A percentile compares a stretch with the other conserved stretches of the same genome.
Conservation (phyloP, 495 filamentous ascomycete species). For the Penicillium angulare region DNA sequence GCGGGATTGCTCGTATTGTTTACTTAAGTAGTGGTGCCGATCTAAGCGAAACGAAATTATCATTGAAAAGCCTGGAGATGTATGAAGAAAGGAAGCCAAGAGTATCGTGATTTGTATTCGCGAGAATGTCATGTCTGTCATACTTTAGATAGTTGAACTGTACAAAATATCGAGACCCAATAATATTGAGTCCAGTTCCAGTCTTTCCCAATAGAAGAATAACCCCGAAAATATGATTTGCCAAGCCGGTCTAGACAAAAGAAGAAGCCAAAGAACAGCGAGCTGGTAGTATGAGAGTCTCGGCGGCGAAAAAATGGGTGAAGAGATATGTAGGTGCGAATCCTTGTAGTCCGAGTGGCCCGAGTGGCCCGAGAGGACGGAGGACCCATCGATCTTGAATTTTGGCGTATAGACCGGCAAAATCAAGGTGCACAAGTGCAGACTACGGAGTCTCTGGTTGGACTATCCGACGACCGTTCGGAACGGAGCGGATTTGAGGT, state of each 20-base stretch:
- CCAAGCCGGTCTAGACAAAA: slow-evolving; percentile 9
- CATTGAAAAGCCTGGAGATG: background rate
- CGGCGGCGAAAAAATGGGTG: background rate
- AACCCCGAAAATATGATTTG: background rate
- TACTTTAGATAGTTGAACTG: background rate
- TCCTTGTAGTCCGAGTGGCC: background rate
- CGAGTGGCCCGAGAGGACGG: too few species aligned
- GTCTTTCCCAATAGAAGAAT: background rate
- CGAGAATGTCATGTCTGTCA: background rate
- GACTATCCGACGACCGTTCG: background rate
- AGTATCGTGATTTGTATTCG: background rate
- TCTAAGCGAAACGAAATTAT: slow-evolving; percentile 3
- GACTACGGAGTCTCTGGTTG: too few species aligned
- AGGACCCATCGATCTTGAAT: too few species aligned
- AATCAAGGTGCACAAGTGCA: too few species aligned
- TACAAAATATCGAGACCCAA: too few species aligned
- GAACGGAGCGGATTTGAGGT: background rate
- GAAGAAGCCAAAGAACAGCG: background rate
- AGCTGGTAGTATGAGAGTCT: background rate
- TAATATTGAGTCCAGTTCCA: background rate
- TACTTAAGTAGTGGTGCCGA: slow-evolving; percentile 5
- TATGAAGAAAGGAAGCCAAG: background rate
- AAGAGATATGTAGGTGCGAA: background rate
- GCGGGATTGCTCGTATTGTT: slow-evolving; percentile 14
- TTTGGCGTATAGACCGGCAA: too few species aligned